A percentile compares a stretch with the other conserved stretches of the same genome.
phyloP scores from a whole-genome alignment of 2,329 filamentous ascomycete genomes.

The Aphanoascus verrucosus region DNA sequence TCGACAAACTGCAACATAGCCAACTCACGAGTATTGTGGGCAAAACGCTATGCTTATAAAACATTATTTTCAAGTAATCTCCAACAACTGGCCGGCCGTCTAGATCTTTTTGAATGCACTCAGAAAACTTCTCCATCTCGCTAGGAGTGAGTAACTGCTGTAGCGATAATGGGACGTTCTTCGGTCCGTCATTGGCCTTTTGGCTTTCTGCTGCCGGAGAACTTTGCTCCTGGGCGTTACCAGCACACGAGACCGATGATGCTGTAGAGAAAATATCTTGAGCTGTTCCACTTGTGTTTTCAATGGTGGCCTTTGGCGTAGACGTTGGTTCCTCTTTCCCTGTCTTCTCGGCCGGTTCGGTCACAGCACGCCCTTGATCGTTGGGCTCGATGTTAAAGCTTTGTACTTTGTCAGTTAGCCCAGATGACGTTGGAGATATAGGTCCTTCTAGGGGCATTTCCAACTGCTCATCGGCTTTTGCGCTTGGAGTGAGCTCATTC shows the following conservation, averaged over 20 bases:
- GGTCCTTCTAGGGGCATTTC: conserved; percentile 21
- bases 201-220: not conserved
- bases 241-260: not conserved
- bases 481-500: conserved; percentile 7
- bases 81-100: conserved; percentile 73
- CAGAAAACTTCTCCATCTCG: conserved; percentile 13
- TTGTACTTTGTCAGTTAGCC: conserved; percentile 45
- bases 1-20: not conserved
- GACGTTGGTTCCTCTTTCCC: conserved; percentile 30
- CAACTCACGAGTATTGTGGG: conserved; percentile 79
- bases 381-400: conserved; percentile 47
- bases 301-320: conserved; percentile 10
- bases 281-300: not conserved
- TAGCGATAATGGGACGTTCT: conserved; percentile 14
- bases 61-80: conserved; percentile 89
- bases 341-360: not conserved
- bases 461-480: conserved; percentile 3
- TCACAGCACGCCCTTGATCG: conserved; percentile 28
- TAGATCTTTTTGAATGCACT: conserved; percentile 47
- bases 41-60: conserved; percentile 87
- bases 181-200: conserved; percentile 17
- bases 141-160: conserved; percentile 1
- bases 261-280: not conserved
- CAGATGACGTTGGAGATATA: conserved; percentile 42
- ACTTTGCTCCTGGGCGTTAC: not conserved